A percentile compares a stretch with the other conserved stretches of the same genome.
These are phyloP conservation scores for Euphrasia confusa DNA, from an alignment of 257 asterid species.

Conservation along the genomic window DNA sequence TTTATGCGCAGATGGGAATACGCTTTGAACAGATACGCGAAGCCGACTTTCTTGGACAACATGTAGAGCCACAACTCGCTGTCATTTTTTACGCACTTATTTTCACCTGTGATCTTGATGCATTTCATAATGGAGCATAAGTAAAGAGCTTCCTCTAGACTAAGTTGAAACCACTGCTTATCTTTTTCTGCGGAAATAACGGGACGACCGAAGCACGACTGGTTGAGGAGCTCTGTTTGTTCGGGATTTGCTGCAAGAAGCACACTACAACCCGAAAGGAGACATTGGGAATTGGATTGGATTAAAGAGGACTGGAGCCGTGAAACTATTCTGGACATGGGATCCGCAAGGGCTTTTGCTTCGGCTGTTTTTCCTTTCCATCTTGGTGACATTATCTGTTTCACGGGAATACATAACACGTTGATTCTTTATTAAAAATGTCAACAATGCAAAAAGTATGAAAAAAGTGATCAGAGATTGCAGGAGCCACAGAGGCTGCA, in stretches of 20 bases:
- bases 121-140: slow-evolving; percentile 47
- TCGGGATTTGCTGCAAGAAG: slow-evolving; percentile 53
- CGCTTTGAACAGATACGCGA: slow-evolving; percentile 42
- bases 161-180: slow-evolving; percentile 61
- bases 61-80: slow-evolving; percentile 53
- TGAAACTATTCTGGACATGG: slow-evolving; percentile 41
- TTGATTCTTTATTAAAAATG: neutral
- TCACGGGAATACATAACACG: neutral
- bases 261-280: slow-evolving; percentile 44
- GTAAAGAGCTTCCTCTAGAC: slow-evolving; percentile 72
- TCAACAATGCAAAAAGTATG: neutral
- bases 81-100: slow-evolving; percentile 25
- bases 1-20: slow-evolving; percentile 74
- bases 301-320: slow-evolving; percentile 50
- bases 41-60: slow-evolving; percentile 35
- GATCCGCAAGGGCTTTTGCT: slow-evolving; percentile 41
- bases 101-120: slow-evolving; percentile 43
- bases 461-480: too few species aligned
- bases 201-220: slow-evolving; percentile 64
- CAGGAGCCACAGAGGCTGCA: too few species aligned
- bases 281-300: slow-evolving; percentile 45
- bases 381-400: slow-evolving; percentile 39
- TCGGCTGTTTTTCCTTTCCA: slow-evolving; percentile 47
- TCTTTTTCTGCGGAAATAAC: slow-evolving; percentile 44
- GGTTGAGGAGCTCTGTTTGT: slow-evolving; percentile 53